Conservation (phyloP, 176 grass and related monocot species). For the Eremochloa ophiuroides region DNA sequence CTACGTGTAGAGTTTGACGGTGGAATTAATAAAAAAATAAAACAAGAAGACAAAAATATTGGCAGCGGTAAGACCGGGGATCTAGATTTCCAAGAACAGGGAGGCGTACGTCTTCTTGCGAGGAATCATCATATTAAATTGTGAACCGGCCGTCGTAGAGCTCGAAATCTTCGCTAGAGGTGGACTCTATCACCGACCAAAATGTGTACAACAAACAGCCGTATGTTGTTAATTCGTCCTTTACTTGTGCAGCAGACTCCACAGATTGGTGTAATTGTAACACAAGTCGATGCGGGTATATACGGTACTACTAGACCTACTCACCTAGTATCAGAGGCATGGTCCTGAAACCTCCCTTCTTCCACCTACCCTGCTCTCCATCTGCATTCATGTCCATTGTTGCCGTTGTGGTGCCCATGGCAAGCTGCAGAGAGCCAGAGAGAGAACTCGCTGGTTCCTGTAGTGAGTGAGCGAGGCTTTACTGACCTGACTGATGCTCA, state of each 20-base stretch:
- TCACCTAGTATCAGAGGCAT: constrained; percentile 78
- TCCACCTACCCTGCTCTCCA: constrained; percentile 26
- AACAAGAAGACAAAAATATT: not conserved
- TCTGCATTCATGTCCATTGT: constrained; percentile 8
- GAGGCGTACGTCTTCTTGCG: not conserved
- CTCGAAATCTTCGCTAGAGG: not conserved
- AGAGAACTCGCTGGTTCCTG: not conserved
- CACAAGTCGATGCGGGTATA: not conserved
- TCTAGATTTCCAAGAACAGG: constrained; percentile 10
- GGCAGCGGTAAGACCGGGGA: not conserved
- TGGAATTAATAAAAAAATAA: not conserved
- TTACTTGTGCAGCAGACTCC: too few relatives aligned
- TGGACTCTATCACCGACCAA: not conserved
- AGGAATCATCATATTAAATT: not conserved
- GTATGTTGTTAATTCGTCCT: too few relatives aligned
- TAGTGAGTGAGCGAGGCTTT: not conserved
- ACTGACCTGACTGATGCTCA: too few relatives aligned
- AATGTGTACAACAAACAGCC: not conserved
- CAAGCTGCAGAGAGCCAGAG: not conserved
- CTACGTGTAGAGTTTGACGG: not conserved
- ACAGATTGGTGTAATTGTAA: not conserved
- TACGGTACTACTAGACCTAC: not conserved
- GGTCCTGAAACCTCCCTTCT: constrained; percentile 68
- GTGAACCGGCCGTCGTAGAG: not conserved
- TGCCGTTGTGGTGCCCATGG: constrained; percentile 13